Evolutionary conservation across 495 filamentous ascomycete genomes (phyloP), one percentile per base, ranked within the genome.

Genomic region (Aspergillus sparsus): DNA sequence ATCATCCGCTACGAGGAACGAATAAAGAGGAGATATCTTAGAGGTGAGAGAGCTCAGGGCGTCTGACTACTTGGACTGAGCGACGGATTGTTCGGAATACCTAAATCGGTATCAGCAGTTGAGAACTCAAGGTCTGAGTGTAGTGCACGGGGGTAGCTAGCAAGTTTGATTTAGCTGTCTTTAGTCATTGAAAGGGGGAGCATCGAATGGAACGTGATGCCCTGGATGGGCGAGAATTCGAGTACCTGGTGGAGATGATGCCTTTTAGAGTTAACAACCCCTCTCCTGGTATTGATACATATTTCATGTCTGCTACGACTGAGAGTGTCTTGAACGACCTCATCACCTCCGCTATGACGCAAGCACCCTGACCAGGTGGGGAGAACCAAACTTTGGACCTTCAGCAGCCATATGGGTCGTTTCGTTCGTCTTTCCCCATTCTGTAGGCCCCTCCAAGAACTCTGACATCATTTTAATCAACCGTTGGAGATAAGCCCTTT

Each of bases 291-390:
- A 16, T n/a, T 2, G 9, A 47, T 21, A 47, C 9, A 47, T n/a
- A 16, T 18, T 18, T 6, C n/a, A 21, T 6, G 4, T 18, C 44
- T 21, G 44, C 9, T 9, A 16, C n/a, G 3, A 41, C 37, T 18
- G 37, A 41, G 37, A 1, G 44, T 47, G 44, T n/a, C 44, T 47
- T 47, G 44, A 10, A 21, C 6, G 44, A 21, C 44, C 44, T 47
- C 44, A 47, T 18, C 27, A 51, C 32, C 49, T 51, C 49, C 49
- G 18, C 39, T 53, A 53, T 60, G 49, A 60, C 49, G 57, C 49
- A 60, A 53, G 15, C 57, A 53, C 57, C 36, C 35, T 27, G 21
- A 13, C 47, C 6, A 16, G 47, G 47, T 50, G 47, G 47, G 47
- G 47, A 46, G 42, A 16, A 46, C 15, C 13, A n/a, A 47, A 47